Evolutionary conservation across 352 stramenopile species (phyloP).

Genomic region (Pelagophyceae sp.): DNA sequence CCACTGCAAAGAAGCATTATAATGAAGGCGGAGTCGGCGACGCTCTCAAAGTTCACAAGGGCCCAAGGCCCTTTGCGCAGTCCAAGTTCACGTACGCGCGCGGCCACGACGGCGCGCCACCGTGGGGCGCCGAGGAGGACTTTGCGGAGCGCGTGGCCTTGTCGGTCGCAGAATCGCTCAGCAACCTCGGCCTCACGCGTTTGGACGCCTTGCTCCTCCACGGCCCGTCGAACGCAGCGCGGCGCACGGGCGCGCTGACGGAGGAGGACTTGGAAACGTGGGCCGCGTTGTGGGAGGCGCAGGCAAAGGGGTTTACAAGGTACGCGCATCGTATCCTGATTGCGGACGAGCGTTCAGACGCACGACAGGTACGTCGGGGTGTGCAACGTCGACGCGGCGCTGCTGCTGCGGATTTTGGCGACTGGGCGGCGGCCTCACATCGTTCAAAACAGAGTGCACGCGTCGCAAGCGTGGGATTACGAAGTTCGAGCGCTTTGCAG

Average conservation of each 20-base stretch:
- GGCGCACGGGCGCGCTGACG: background rate
- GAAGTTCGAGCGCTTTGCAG: background rate
- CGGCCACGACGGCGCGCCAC: constrained; percentile 40
- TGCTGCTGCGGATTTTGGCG: background rate
- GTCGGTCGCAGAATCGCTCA: background rate
- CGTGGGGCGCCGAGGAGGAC: background rate
- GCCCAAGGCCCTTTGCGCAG: constrained; percentile 52
- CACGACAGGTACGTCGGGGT: background rate
- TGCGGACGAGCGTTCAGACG: too few relatives aligned
- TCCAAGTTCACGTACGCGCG: constrained; percentile 53
- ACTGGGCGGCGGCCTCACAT: background rate
- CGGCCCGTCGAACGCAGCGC: background rate
- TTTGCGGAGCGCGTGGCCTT: background rate
- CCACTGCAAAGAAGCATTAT: constrained; percentile 61
- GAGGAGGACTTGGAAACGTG: background rate
- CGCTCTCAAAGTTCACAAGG: constrained; percentile 40
- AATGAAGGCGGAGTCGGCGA: constrained; percentile 50
- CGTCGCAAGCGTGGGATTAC: background rate
- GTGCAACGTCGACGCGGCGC: background rate
- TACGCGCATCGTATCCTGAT: too few relatives aligned
- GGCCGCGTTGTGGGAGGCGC: background rate
- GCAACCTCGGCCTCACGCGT: background rate
- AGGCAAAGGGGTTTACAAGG: background rate
- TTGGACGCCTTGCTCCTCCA: background rate
- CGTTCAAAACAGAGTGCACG: background rate